Base-by-base conservation (phyloP, 2,329 filamentous ascomycete species). In the Parastagonospora avenae region DNA sequence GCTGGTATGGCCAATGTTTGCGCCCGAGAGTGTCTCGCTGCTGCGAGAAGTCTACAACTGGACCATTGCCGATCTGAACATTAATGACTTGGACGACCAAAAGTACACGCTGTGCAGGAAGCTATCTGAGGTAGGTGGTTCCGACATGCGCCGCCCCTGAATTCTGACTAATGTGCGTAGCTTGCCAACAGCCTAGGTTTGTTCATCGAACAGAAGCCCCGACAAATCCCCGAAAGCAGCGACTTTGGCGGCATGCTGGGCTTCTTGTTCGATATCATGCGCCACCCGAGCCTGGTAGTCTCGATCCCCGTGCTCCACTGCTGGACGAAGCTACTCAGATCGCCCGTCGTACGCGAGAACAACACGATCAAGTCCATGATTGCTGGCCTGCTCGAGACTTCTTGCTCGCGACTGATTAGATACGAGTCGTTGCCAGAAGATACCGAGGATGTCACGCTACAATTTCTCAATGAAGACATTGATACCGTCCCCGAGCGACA, bases 101-200 rank as follows among this genome's bases (percentile, higher is more conserved):
- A 95, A 92, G 70, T 97, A 99, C 71, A 86, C 91, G 48, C 86
- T 97, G 61, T 86, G 90, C 35, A 97, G 97, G 77, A 97, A 96
- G 74, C 85, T 97, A 40, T 92, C 92, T 1, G 94, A 99, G 83
- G 90, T 92, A 80, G 59, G 76, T 37, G 14, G 12, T 45, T 8
- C 42, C 32, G 24, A 12, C 5, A 28, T 32, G n/a, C 33, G 30
- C 29, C 42, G 46, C 33, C 55, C 46, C 41, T 55, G 41, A 31
- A 16, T 11, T 46, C 42, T 54, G 44, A 54, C 66, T 70, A 50
- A 70, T 42, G 0, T 15, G 8, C 2, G 29, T 58, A 94, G 90
- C 85, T 96, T 78, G 80, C 97, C 8, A 93, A 92, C 19, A 90
- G 90, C 64, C 79, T 97, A 12, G 91, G 90, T 14, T 88, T 90